These are phyloP conservation scores for Galerina sulciceps DNA, from an alignment of 768 basidiomycete species.

Conservation along the genomic window DNA sequence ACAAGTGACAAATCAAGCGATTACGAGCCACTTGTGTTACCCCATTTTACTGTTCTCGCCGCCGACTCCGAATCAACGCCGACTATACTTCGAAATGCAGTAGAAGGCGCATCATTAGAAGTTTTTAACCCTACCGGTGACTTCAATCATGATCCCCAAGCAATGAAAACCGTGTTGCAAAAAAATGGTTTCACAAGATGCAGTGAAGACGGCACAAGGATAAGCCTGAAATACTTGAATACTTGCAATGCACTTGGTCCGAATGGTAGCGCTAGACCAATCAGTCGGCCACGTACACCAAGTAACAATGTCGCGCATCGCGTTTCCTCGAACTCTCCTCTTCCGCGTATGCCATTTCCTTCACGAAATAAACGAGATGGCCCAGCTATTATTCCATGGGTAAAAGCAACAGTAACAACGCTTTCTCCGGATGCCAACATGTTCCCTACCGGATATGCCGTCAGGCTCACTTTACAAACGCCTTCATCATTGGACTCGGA, in stretches of 20 bases:
- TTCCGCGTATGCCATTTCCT: constrained; percentile 27
- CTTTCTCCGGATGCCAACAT: constrained; percentile 35
- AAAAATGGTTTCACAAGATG: constrained; percentile 63
- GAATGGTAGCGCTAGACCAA: constrained; percentile 20
- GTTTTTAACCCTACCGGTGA: constrained; percentile 65
- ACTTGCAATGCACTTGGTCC: constrained; percentile 13
- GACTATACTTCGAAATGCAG: constrained; percentile 64
- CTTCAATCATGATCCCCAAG: constrained; percentile 57
- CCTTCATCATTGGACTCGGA: constrained; percentile 66
- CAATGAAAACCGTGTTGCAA: constrained; percentile 66
- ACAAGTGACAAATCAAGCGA: constrained; percentile 18
- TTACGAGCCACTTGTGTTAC: constrained; percentile 60
- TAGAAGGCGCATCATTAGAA: constrained; percentile 53
- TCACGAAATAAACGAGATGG: constrained; percentile 51
- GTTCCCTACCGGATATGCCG: constrained; percentile 57
- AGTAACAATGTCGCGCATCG: constrained; percentile 32
- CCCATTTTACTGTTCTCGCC: constrained; percentile 70
- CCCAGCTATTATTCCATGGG: constrained; percentile 64
- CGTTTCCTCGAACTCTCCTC: constrained; percentile 28
- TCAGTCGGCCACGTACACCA: constrained; percentile 39
- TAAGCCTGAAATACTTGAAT: constrained; percentile 50
- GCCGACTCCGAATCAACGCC: constrained; percentile 66
- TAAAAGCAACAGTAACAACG: constrained; percentile 56
- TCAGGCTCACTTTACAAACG: constrained; percentile 57
- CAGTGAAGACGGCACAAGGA: constrained; percentile 62